Conservation (phyloP, 2,329 filamentous ascomycete genomes). For the Fusarium burgessii region DNA sequence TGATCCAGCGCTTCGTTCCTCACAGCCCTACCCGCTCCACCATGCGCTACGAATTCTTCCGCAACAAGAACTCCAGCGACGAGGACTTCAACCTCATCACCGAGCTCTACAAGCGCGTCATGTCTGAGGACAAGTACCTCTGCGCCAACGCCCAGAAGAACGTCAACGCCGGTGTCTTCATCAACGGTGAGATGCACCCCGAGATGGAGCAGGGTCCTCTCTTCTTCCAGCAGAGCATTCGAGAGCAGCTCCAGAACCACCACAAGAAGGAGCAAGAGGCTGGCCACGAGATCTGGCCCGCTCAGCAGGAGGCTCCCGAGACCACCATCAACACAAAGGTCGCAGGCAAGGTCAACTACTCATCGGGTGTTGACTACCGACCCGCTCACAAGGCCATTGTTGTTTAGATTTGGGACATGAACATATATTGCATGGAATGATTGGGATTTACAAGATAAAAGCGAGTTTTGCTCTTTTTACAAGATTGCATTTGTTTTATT, state of each 20-base stretch:
- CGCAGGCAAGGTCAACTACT: slow-evolving; percentile 50
- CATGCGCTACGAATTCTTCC: slow-evolving; percentile 73
- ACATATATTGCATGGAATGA: slow-evolving; percentile 4
- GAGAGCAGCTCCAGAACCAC: slow-evolving; percentile 62
- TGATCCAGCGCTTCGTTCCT: slow-evolving; percentile 72
- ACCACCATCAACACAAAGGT: slow-evolving; percentile 34
- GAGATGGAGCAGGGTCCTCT: slow-evolving; percentile 69
- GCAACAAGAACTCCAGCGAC: slow-evolving; percentile 70
- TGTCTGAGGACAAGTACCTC: slow-evolving; percentile 73
- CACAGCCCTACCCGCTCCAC: slow-evolving; percentile 60
- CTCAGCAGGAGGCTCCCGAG: slow-evolving; percentile 53
- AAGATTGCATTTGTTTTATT: slow-evolving; percentile 39
- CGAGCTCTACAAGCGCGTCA: slow-evolving; percentile 71
- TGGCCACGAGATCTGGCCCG: slow-evolving; percentile 65
- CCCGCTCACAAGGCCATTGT: slow-evolving; percentile 42
- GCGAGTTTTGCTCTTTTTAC: slow-evolving; percentile 29
- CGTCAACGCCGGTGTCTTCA: slow-evolving; percentile 70
- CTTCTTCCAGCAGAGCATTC: slow-evolving; percentile 66
- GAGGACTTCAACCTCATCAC: slow-evolving; percentile 68
- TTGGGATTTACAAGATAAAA: slow-evolving; percentile 33
- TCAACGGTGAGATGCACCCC: slow-evolving; percentile 73
- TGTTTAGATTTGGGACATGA: slow-evolving; percentile 15
- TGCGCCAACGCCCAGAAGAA: slow-evolving; percentile 71
- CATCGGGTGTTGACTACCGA: slow-evolving; percentile 52
- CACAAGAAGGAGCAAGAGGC: slow-evolving; percentile 58